Evolutionary conservation across 306 rosid species (phyloP).

Genomic region (Comarum palustre): DNA sequence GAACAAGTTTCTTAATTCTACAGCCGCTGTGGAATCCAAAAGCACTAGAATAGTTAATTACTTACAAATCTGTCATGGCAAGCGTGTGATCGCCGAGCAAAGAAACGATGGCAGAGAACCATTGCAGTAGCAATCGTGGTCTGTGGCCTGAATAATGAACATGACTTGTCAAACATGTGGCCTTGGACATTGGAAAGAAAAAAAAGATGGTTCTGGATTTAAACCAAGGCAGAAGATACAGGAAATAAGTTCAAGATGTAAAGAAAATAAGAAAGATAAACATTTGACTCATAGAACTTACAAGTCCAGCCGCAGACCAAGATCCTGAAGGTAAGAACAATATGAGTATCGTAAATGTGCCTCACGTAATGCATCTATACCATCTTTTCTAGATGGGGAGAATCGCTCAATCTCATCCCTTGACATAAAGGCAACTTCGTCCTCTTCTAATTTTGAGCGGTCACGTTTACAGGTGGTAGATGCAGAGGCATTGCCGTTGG

Average conservation of each 20-base stretch:
- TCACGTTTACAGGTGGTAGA: conserved; percentile 54
- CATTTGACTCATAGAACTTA: conserved; percentile 38
- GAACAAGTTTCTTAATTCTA: not conserved
- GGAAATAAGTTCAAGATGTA: not conserved
- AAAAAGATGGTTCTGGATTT: not conserved
- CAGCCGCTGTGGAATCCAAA: not conserved
- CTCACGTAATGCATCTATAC: conserved; percentile 79
- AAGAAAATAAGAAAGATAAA: not conserved
- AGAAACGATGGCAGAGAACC: conserved; percentile 98
- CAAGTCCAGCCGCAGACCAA: conserved; percentile 87
- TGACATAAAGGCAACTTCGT: conserved; percentile 68
- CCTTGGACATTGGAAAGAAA: not conserved
- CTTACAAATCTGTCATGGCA: conserved; percentile 97
- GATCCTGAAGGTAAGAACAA: conserved; percentile 87
- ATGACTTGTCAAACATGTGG: conserved; percentile 12
- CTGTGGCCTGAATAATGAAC: conserved; percentile 74
- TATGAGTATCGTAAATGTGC: conserved; percentile 85
- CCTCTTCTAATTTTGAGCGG: conserved; percentile 63
- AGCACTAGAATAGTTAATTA: conserved; percentile 35
- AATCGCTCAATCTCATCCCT: conserved; percentile 90
- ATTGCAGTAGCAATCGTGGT: conserved; percentile 91
- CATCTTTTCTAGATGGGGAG: conserved; percentile 96
- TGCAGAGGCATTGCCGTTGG: conserved; percentile 45
- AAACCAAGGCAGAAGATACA: not conserved
- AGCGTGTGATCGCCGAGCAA: conserved; percentile 87